Conservation (phyloP, 2,329 filamentous ascomycete genomes). For the Clarireedia monteithiana region DNA sequence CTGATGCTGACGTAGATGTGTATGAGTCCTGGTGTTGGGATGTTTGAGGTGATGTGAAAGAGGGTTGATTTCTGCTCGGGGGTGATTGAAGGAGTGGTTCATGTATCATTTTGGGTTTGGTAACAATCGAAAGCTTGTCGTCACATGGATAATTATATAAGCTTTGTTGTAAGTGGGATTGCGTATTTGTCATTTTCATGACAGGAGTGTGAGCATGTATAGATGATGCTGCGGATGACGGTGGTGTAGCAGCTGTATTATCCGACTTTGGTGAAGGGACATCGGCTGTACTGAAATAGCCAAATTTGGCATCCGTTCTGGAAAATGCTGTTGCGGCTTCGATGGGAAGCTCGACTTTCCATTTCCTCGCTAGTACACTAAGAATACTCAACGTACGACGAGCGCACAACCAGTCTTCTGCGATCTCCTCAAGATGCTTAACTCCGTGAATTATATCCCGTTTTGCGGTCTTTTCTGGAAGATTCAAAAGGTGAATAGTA, state of each 20-base stretch:
- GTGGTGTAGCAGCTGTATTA: slow-evolving; percentile 19
- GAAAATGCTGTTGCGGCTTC: slow-evolving; percentile 72
- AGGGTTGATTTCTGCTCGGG: background rate
- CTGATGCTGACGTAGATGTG: background rate
- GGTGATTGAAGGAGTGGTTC: background rate
- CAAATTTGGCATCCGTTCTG: slow-evolving; percentile 73
- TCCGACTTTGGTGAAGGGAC: slow-evolving; percentile 29
- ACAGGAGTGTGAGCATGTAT: slow-evolving; percentile 7
- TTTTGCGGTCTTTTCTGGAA: slow-evolving; percentile 85
- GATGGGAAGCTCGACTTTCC: slow-evolving; percentile 78
- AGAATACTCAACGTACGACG: slow-evolving; percentile 79
- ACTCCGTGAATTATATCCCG: slow-evolving; percentile 86
- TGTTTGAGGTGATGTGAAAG: background rate
- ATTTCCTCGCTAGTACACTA: slow-evolving; percentile 77
- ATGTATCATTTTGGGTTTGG: background rate
- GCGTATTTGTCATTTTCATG: slow-evolving; percentile 9
- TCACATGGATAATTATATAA: slow-evolving; percentile 21
- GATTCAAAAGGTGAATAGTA: slow-evolving; percentile 86
- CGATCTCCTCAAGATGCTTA: slow-evolving; percentile 90
- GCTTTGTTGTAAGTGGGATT: slow-evolving; percentile 24
- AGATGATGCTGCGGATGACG: slow-evolving; percentile 21
- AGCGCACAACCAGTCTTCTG: slow-evolving; percentile 88
- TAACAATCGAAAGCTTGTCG: background rate
- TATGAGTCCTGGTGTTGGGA: background rate
- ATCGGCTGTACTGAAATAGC: slow-evolving; percentile 47